These are phyloP conservation scores for Pestalotiopsis sp. DNA, from an alignment of 2,329 filamentous ascomycete species.

Conservation along the genomic window DNA sequence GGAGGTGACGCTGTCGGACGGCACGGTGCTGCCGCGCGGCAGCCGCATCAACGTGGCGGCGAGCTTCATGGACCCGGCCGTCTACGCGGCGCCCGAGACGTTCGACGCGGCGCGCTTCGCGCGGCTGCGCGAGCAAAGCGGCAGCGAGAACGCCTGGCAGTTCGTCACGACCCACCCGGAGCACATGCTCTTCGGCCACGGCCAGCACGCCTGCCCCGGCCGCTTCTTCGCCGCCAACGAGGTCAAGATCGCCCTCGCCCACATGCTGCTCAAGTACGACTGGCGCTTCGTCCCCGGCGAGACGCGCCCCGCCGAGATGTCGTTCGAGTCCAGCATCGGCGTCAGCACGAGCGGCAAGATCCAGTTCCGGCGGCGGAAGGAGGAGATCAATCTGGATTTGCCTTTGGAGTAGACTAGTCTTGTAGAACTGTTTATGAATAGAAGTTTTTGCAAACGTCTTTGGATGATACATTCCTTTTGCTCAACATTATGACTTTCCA, in stretches of 20 bases:
- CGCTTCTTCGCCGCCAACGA: conserved; percentile 37
- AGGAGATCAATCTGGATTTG: conserved; percentile 32
- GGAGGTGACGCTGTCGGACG: conserved; percentile 29
- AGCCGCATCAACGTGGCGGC: conserved; percentile 29
- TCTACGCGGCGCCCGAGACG: conserved; percentile 29
- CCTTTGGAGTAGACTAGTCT: background rate
- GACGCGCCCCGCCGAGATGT: conserved; percentile 20
- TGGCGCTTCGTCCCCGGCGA: conserved; percentile 30
- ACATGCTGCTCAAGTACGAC: conserved; percentile 35
- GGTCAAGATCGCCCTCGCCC: conserved; percentile 34
- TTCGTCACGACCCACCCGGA: conserved; percentile 37
- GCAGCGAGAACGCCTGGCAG: conserved; percentile 36
- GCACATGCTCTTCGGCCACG: conserved; percentile 41
- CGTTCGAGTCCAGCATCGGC: conserved; percentile 22
- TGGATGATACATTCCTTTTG: too few relatives aligned
- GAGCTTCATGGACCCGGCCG: conserved; percentile 29
- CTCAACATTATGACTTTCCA: too few relatives aligned
- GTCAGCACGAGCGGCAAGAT: conserved; percentile 25
- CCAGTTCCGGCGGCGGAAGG: conserved; percentile 27
- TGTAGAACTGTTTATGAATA: background rate
- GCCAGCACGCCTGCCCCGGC: conserved; percentile 39
- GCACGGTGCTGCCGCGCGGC: conserved; percentile 28
- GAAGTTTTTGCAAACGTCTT: background rate
- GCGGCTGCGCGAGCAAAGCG: conserved; percentile 29
- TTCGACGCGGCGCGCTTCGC: conserved; percentile 33